phyloP scores from a whole-genome alignment of 2,329 filamentous ascomycete genomes.

The Mycosphaerella sp. region DNA sequence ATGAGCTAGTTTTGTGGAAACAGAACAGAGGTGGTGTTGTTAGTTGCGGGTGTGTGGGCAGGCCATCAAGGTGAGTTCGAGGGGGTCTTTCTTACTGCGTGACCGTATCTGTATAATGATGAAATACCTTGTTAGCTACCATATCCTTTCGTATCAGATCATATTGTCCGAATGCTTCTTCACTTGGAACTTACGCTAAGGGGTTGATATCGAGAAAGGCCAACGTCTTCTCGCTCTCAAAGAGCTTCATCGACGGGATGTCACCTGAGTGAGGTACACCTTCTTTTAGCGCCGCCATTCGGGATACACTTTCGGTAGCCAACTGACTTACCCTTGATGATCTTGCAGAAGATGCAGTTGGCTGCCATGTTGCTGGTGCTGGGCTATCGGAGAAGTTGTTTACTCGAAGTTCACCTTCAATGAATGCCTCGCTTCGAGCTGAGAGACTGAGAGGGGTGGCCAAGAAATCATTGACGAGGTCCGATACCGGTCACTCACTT shows the following conservation, averaged over 20 bases:
- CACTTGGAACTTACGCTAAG: conserved; percentile 38
- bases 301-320: background rate
- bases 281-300: background rate
- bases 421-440: no score
- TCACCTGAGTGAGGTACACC: conserved; percentile 56
- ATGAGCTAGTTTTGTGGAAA: conserved; percentile 59
- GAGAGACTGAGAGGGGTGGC: no score
- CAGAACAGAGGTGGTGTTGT: no score
- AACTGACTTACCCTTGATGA: conserved; percentile 75
- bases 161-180: background rate
- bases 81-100: conserved; percentile 59
- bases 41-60: background rate
- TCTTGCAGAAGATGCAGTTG: conserved; percentile 94
- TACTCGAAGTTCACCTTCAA: no score
- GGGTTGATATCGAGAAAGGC: conserved; percentile 97
- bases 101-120: conserved; percentile 51
- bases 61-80: conserved; percentile 12
- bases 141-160: background rate
- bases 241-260: conserved; percentile 94
- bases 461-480: no score
- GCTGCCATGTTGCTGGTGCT: conserved; percentile 36
- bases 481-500: no score
- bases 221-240: conserved; percentile 85
- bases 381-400: background rate
- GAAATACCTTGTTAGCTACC: conserved; percentile 3